Conservation (phyloP, 1,284 basidiomycete genomes). For the Gastroboletus turbinatus region DNA sequence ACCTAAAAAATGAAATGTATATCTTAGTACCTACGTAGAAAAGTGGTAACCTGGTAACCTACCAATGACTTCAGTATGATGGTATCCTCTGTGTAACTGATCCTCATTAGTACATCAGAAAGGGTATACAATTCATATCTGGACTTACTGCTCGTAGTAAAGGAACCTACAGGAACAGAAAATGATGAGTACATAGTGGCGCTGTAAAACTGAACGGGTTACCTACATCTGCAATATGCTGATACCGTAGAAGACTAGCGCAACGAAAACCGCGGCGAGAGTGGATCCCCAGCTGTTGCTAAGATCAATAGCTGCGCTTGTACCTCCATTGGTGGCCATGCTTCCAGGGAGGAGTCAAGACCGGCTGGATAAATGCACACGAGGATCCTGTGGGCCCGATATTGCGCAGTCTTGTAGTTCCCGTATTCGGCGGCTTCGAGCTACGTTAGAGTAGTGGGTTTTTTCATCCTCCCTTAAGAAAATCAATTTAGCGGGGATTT, state of each 20-base stretch:
- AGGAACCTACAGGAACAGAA: conserved; percentile 19
- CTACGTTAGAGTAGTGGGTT: too few relatives aligned
- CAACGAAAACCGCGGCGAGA: conserved; percentile 24
- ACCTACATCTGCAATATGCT: conserved; percentile 29
- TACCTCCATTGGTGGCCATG: conserved; percentile 11
- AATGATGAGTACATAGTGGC: neutral
- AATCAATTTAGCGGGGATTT: too few relatives aligned
- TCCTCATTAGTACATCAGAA: conserved; percentile 4
- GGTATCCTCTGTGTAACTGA: conserved; percentile 17
- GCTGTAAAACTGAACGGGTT: neutral
- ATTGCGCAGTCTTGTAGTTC: conserved; percentile 7
- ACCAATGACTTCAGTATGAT: conserved; percentile 19
- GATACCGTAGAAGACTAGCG: conserved; percentile 26
- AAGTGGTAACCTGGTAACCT: neutral
- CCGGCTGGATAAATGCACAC: neutral
- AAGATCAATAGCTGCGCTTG: conserved; percentile 11
- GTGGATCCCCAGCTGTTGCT: conserved; percentile 24
- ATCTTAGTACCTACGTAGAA: neutral
- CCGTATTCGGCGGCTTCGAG: neutral
- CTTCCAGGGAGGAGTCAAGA: neutral
- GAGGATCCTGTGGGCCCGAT: neutral
- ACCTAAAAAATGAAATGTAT: conserved; percentile 13
- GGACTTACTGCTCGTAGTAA: conserved; percentile 29
- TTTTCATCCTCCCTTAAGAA: too few relatives aligned
- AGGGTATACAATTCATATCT: neutral